Evolutionary conservation across 2,329 filamentous ascomycete genomes (phyloP).

Genomic region (Fusarium piperis): DNA sequence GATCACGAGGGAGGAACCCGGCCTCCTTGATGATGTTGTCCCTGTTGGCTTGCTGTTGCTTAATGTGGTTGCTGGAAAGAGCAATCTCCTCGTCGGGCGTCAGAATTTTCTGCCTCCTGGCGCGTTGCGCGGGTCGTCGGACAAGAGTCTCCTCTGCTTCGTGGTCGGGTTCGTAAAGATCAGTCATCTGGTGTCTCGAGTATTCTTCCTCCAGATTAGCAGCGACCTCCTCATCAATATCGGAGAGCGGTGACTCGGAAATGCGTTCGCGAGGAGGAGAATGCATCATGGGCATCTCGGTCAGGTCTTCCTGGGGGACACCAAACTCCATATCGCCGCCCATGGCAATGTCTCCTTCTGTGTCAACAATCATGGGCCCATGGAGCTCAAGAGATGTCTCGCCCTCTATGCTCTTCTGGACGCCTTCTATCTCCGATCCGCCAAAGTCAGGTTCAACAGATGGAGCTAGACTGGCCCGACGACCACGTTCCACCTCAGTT

Average conservation of each 20-base stretch:
- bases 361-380: conserved; percentile 66
- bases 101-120: conserved; percentile 81
- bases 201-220: conserved; percentile 69
- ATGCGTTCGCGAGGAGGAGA: conserved; percentile 63
- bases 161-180: conserved; percentile 70
- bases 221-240: conserved; percentile 72
- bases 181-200: conserved; percentile 61
- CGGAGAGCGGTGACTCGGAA: conserved; percentile 75
- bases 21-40: conserved; percentile 86
- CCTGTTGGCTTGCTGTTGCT: conserved; percentile 85
- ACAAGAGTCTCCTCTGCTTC: conserved; percentile 68
- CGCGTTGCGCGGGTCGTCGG: conserved; percentile 76
- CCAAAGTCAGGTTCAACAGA: conserved; percentile 75
- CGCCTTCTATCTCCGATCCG: conserved; percentile 68
- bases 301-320: conserved; percentile 67
- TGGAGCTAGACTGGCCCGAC: conserved; percentile 77
- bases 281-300: conserved; percentile 59
- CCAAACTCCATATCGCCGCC: conserved; percentile 69
- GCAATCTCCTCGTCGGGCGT: conserved; percentile 84
- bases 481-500: conserved; percentile 81
- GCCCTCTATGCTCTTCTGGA: conserved; percentile 63
- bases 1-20: conserved; percentile 86
- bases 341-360: conserved; percentile 72
- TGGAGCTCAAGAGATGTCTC: conserved; percentile 65
- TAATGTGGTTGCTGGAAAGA: conserved; percentile 80